phyloP scores from a whole-genome alignment of 495 filamentous ascomycete species.

The Hypoxylon rickii region DNA sequence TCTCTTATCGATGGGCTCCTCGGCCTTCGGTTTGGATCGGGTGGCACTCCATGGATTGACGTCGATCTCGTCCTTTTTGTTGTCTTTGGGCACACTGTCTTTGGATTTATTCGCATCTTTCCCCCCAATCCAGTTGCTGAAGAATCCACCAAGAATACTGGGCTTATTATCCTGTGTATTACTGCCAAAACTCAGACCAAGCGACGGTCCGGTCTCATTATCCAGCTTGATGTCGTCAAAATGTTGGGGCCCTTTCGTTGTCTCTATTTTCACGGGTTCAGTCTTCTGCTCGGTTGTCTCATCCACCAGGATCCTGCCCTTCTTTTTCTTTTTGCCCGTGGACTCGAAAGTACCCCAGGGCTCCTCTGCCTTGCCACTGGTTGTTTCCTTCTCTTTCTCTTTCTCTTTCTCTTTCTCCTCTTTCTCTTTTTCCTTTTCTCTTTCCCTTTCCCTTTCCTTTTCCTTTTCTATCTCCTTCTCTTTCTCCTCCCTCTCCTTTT shows the following conservation, averaged over 20 bases:
- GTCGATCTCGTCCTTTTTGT: constrained; percentile 25
- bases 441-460: constrained; percentile 33
- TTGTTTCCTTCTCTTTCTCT: constrained; percentile 39
- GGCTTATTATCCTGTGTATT: constrained; percentile 38
- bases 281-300: constrained; percentile 31
- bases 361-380: constrained; percentile 23
- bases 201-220: constrained; percentile 46
- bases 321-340: constrained; percentile 51
- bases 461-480: constrained; percentile 37
- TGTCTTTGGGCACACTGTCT: constrained; percentile 21
- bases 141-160: constrained; percentile 36
- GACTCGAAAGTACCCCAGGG: constrained; percentile 39
- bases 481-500: background rate
- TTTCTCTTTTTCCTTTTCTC: constrained; percentile 42
- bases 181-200: constrained; percentile 43
- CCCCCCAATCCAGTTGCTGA: constrained; percentile 40
- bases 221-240: constrained; percentile 59
- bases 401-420: constrained; percentile 37
- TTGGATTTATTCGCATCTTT: constrained; percentile 26
- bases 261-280: constrained; percentile 17
- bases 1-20: constrained; percentile 37
- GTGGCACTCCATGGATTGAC: constrained; percentile 48
- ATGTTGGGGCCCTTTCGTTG: constrained; percentile 37
- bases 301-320: constrained; percentile 42
- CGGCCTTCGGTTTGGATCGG: constrained; percentile 50